Evolutionary conservation across 2,329 filamentous ascomycete species (phyloP).

Genomic region (Hypoxylon sp.): DNA sequence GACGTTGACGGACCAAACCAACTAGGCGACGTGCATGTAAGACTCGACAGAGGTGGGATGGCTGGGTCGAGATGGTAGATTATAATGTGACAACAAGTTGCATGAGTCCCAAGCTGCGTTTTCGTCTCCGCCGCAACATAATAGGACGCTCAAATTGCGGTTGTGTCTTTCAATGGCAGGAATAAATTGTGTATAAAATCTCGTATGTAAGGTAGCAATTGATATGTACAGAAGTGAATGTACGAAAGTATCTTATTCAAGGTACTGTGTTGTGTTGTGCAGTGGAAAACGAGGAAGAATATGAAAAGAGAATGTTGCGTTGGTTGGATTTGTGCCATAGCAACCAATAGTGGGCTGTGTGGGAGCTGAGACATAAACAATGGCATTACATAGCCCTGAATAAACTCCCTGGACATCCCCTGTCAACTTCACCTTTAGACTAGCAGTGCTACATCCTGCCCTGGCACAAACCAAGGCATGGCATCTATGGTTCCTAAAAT

Average conservation of each 20-base stretch:
- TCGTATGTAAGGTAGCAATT: not conserved
- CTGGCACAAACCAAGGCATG: constrained; percentile 5
- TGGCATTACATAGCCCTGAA: constrained; percentile 31
- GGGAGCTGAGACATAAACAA: constrained; percentile 43
- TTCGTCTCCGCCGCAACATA: constrained; percentile 36
- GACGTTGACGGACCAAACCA: constrained; percentile 26
- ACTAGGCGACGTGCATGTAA: constrained; percentile 28
- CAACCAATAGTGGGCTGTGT: constrained; percentile 41
- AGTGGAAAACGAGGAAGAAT: too few relatives aligned
- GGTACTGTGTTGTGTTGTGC: not conserved
- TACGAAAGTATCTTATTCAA: not conserved
- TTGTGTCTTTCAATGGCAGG: not conserved
- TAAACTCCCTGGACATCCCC: too few relatives aligned
- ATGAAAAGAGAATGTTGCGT: too few relatives aligned
- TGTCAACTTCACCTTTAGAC: too few relatives aligned
- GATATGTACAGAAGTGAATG: not conserved
- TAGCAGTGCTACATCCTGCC: not conserved
- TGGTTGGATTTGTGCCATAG: constrained; percentile 32
- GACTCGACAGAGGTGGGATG: constrained; percentile 13
- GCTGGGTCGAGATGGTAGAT: constrained; percentile 17
- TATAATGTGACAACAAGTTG: constrained; percentile 27
- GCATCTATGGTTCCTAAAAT: constrained; percentile 1
- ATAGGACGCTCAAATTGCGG: constrained; percentile 17
- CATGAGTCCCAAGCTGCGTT: constrained; percentile 27
- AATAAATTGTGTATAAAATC: not conserved